Base-by-base conservation (phyloP, 164 flowering plant species). In the Nelumbo lutea region DNA sequence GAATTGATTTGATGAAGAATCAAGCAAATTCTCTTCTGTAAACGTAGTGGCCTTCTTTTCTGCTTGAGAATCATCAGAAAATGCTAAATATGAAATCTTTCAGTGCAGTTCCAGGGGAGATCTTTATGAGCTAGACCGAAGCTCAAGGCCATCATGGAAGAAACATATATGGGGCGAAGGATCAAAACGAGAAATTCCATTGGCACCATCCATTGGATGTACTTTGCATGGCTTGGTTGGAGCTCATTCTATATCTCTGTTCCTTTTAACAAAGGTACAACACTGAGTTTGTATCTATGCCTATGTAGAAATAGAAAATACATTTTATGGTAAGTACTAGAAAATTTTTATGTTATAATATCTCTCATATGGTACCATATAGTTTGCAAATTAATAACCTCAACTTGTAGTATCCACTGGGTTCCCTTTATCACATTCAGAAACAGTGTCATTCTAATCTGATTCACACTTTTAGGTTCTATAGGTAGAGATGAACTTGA, bases 111-210 rank as follows among this genome's bases (percentile, higher is more conserved):
- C 86, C 64, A 71, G 78, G 15, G 98, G 98, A 59, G 90, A 87
- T 65, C 91, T 90, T 44, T 92, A 88, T 69, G 96, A 90, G 72
- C 84, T 83, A 71, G 94, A 87, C 67, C 77, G 66, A 58, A 81
- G 60, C 79, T 83, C 96, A 64, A 90, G 80, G 77, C 98, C 98
- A 55, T 78, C 86, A 57, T 92, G 98, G 98, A 92, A 83, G 83
- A 92, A 85, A 82, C 98, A 92, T 66, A 76, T 92, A 72, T 76
- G 86, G 83, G 68, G 67, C 63, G 80, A 85, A 76, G 78, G 78
- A 75, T 73, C 75, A 48, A 62, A 45, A 40, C 56, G 83, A 60
- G 81, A 83, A 71, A 66, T 78, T 73, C 75, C 82, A 45, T 68
- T 92, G 67, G 64, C 60, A 11, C 85, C 91, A 51, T 69, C 76